Percentiles rank a stretch among this genome's conserved stretches.
Evolutionary conservation across 306 rosid genomes (phyloP).

Genomic region (Prinsepia uniflora): DNA sequence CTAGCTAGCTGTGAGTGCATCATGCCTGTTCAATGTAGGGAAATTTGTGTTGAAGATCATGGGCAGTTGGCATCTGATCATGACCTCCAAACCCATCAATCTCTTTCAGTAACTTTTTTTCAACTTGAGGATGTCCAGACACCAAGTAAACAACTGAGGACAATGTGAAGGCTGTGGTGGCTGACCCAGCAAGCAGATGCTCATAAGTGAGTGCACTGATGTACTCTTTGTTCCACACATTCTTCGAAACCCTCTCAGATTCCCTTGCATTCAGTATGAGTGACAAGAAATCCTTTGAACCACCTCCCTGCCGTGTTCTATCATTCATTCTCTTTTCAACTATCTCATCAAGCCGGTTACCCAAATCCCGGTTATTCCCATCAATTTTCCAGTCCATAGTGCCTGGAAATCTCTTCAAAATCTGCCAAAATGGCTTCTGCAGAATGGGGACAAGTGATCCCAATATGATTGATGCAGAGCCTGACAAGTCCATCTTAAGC

Average conservation of each 20-base stretch:
- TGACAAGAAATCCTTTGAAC: slow-evolving; percentile 77
- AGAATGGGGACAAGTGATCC: slow-evolving; percentile 73
- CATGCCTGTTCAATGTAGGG: slow-evolving; percentile 79
- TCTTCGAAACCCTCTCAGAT: slow-evolving; percentile 42
- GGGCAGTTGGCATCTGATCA: slow-evolving; percentile 52
- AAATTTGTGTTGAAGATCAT: slow-evolving; percentile 71
- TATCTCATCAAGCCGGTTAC: slow-evolving; percentile 69
- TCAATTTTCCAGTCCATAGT: slow-evolving; percentile 93
- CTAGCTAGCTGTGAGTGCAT: slow-evolving; percentile 9
- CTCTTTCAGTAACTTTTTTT: slow-evolving; percentile 60
- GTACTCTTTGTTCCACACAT: slow-evolving; percentile 62
- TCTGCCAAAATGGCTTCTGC: slow-evolving; percentile 79
- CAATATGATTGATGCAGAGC: slow-evolving; percentile 77
- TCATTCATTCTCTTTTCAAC: slow-evolving; percentile 58
- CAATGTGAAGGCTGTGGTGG: slow-evolving; percentile 81
- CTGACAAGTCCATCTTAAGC: slow-evolving; percentile 90
- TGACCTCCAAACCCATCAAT: slow-evolving; percentile 62
- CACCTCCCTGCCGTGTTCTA: slow-evolving; percentile 18
- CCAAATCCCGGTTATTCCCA: slow-evolving; percentile 45
- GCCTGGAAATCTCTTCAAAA: slow-evolving; percentile 78
- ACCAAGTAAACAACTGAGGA: slow-evolving; percentile 81
- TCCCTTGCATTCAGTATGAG: slow-evolving; percentile 71
- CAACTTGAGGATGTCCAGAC: slow-evolving; percentile 78
- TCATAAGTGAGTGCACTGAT: slow-evolving; percentile 86
- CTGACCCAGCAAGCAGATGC: slow-evolving; percentile 88